Conservation (phyloP, 306 rosid genomes). For the Cicer yamashitae region DNA sequence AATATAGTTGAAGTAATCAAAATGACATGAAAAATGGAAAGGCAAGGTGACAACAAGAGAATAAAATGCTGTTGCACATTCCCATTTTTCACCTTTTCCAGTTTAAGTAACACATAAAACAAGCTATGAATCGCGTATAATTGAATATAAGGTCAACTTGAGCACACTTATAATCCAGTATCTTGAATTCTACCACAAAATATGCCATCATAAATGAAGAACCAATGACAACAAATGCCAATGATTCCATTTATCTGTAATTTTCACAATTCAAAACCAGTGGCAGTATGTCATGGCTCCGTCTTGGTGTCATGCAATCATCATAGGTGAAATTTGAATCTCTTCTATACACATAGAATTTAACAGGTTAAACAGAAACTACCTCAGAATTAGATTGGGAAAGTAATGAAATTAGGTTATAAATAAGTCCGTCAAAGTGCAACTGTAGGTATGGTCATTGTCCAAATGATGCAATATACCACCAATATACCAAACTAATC, state of each 20-base stretch:
- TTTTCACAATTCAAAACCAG: slow-evolving; percentile 28
- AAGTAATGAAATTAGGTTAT: background rate
- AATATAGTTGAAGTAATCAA: background rate
- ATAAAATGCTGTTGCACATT: slow-evolving; percentile 17
- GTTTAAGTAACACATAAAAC: background rate
- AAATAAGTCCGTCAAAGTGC: background rate
- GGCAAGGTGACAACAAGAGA: background rate
- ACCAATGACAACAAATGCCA: slow-evolving; percentile 14
- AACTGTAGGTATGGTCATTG: background rate
- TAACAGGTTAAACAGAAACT: slow-evolving; percentile 3
- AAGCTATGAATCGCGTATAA: background rate
- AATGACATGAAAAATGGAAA: background rate
- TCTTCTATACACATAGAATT: background rate
- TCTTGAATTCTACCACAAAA: background rate
- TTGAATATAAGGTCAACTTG: background rate
- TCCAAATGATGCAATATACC: background rate
- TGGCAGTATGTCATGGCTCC: background rate
- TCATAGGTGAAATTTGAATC: background rate
- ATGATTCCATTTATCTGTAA: slow-evolving; percentile 17
- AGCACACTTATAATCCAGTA: slow-evolving; percentile 20
- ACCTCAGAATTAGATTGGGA: slow-evolving; percentile 22
- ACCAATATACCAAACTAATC: background rate
- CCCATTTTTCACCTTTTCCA: background rate
- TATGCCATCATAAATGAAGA: background rate
- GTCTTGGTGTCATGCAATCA: background rate